Evolutionary conservation across 1,284 basidiomycete species (phyloP), one percentile per base, ranked within the genome.

Genomic region (Trichosporon sp.): DNA sequence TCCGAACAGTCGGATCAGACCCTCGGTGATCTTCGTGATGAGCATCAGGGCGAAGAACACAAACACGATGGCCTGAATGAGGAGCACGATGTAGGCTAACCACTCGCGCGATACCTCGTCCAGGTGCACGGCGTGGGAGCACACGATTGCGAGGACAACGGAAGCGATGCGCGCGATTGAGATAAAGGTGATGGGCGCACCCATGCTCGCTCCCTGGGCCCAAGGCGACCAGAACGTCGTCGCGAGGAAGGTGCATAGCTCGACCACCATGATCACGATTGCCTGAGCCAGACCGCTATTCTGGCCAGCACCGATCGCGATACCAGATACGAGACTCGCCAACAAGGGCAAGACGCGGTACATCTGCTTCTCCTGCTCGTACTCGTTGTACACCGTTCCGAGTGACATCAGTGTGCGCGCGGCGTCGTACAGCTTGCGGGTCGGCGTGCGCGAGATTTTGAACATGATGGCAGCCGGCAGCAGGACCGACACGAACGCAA

Each of bases 121-220:
- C 68, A 95, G 88, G 46, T 87, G 87, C 61, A 95, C 89, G 91
- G 94, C 71, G 65, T 63, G 63, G 57, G 36, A 69, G 69, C 46
- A 68, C 66, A 97, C 91, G 70, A 98, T 88, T 58, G 96, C 83
- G 49, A 99, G 80, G 16, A 97, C 91, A 4, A 91, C 89, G 27
- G 93, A 87, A 19, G 93, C 88, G 73, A 97, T 93, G 69, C 95
- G 85, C 32, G 90, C 86, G 3, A 96, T 90, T 65, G 91, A 93
- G 69, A 95, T 88, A 72, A 96, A 82, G 81, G 96, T 95, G 77
- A 90, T 92, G 65, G 94, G 88, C 21, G 92, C 85, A 14, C 93
- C 95, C 95, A 97, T 97, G 69, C 92, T 91, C 1, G 95, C 93
- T 3, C 95, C 94, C 61, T 91, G 89, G 44, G 91, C 93, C 95